These are phyloP conservation scores for Suillus subaureus DNA, from an alignment of 768 basidiomycete species.

Conservation along the genomic window DNA sequence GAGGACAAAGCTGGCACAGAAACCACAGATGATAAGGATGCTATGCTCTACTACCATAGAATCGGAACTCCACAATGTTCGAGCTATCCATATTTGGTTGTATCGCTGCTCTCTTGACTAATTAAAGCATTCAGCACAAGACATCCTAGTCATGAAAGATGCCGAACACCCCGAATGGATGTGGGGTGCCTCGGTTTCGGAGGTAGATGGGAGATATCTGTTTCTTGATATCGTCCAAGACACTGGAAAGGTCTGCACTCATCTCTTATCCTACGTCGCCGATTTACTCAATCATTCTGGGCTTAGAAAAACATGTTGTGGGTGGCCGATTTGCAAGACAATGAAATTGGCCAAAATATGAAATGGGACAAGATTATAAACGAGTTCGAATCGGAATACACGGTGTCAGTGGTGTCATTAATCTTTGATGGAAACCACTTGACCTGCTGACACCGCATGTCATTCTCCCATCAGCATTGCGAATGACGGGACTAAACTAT, in stretches of 20 bases:
- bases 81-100: slow-evolving; percentile 19
- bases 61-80: slow-evolving; percentile 71
- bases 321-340: slow-evolving; percentile 65
- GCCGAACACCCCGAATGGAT: slow-evolving; percentile 65
- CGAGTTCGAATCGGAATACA: slow-evolving; percentile 68
- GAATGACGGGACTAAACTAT: slow-evolving; percentile 64
- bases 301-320: slow-evolving; percentile 73
- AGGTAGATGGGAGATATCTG: slow-evolving; percentile 66
- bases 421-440: background rate
- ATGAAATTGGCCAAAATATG: slow-evolving; percentile 63
- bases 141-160: slow-evolving; percentile 68
- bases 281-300: slow-evolving; percentile 1
- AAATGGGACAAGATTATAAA: slow-evolving; percentile 73
- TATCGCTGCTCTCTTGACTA: slow-evolving; percentile 10
- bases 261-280: slow-evolving; percentile 5
- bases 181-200: slow-evolving; percentile 57
- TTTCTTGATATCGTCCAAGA: slow-evolving; percentile 57
- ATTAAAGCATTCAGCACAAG: slow-evolving; percentile 50
- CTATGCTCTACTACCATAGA: slow-evolving; percentile 77
- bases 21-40: slow-evolving; percentile 63
- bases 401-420: slow-evolving; percentile 48
- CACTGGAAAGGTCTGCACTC: slow-evolving; percentile 55
- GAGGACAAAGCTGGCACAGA: slow-evolving; percentile 60
- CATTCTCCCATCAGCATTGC: slow-evolving; percentile 48
- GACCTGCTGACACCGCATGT: background rate